Conservation (phyloP, 768 basidiomycete genomes). For the Pleurotus cornucopiae region DNA sequence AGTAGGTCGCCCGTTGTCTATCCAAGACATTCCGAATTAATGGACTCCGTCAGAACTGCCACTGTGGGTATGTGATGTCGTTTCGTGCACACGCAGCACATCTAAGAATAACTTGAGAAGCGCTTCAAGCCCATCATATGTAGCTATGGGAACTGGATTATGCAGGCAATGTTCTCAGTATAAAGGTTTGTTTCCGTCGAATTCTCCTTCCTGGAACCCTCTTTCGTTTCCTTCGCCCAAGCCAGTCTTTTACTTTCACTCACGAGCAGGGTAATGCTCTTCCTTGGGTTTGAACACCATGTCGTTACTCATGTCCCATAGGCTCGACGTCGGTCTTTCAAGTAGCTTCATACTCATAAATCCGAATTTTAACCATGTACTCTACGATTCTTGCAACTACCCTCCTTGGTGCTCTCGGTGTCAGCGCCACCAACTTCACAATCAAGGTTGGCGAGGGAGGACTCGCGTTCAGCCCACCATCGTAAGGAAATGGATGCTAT, state of each 20-base stretch:
- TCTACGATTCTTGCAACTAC: conserved; percentile 40
- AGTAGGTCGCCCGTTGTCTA: too few species aligned
- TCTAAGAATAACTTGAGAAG: not conserved
- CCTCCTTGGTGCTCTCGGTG: conserved; percentile 27
- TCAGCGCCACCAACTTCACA: conserved; percentile 28
- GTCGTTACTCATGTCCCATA: conserved; percentile 12
- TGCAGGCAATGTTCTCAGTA: not conserved
- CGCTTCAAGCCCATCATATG: not conserved
- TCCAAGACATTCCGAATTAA: too few species aligned
- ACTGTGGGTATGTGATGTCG: not conserved
- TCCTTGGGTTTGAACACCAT: not conserved
- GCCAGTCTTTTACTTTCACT: conserved; percentile 27
- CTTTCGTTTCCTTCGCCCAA: conserved; percentile 24
- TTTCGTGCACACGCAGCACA: not conserved
- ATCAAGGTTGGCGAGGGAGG: conserved; percentile 40
- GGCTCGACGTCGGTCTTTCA: conserved; percentile 29
- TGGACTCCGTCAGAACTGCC: too few species aligned
- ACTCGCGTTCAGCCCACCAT: conserved; percentile 10
- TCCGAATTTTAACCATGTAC: conserved; percentile 39
- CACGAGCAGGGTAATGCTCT: conserved; percentile 42
- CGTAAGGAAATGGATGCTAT: not conserved
- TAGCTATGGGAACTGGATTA: not conserved
- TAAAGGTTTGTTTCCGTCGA: not conserved
- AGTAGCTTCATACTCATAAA: conserved; percentile 11
- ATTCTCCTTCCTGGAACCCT: not conserved